Conservation (phyloP, 331 rosid species). For the Pyrus hybrid region DNA sequence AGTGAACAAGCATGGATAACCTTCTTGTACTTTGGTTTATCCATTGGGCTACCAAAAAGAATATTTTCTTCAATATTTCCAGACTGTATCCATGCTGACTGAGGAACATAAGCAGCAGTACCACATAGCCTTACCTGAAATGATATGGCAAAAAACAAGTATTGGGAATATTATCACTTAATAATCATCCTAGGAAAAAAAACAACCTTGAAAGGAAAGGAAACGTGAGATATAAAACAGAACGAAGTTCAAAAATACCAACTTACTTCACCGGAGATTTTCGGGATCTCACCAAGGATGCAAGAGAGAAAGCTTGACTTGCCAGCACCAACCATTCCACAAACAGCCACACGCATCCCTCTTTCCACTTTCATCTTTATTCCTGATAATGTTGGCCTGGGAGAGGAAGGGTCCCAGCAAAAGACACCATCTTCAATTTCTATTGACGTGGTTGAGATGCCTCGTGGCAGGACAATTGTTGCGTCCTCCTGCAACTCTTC, state of each 20-base stretch:
- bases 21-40: slow-evolving; percentile 86
- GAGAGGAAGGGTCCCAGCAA: slow-evolving; percentile 74
- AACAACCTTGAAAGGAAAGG: slow-evolving; percentile 5
- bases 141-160: slow-evolving; percentile 13
- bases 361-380: slow-evolving; percentile 68
- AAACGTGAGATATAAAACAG: slow-evolving; percentile 3
- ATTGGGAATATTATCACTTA: background rate
- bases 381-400: slow-evolving; percentile 70
- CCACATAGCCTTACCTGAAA: slow-evolving; percentile 85
- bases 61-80: slow-evolving; percentile 94
- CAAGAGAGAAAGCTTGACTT: slow-evolving; percentile 95
- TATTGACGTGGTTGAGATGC: slow-evolving; percentile 53
- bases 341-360: slow-evolving; percentile 94
- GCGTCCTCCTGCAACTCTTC: slow-evolving; percentile 95
- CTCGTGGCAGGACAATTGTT: slow-evolving; percentile 66
- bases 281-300: slow-evolving; percentile 95
- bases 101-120: slow-evolving; percentile 83
- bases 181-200: background rate
- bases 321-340: slow-evolving; percentile 96
- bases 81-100: slow-evolving; percentile 95
- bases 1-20: slow-evolving; percentile 86
- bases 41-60: slow-evolving; percentile 82
- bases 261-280: slow-evolving; percentile 91
- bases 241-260: slow-evolving; percentile 17
- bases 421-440: slow-evolving; percentile 75